Evolutionary conservation across 2,329 filamentous ascomycete genomes (phyloP), one percentile per base, ranked within the genome.

Genomic region (Pseudogymnoascus sp.): DNA sequence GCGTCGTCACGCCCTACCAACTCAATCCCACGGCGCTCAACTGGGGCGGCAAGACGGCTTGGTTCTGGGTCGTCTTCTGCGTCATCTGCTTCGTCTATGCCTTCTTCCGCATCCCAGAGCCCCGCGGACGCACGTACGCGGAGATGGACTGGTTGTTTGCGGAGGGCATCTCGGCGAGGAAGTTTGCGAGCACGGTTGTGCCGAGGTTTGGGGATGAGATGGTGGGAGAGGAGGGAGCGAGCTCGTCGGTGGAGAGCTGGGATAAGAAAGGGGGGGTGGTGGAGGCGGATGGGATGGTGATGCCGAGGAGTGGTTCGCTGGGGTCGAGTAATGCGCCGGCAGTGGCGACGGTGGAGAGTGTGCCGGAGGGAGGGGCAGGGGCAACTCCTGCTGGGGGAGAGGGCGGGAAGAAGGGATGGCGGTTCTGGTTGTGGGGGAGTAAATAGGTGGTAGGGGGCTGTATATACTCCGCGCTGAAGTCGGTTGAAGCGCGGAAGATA

Each of bases 111-210:
- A 79, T 92, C 0, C 90, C 90, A 0, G 90, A 95, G 72, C 90
- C 90, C 0, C 79, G 78, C 4, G 91, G 88, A 6, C 84, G 90
- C 52, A 89, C 89, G 0, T 96, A 92, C 70, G 91, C 89, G 4
- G 91, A 96, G 75, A 77, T 96, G 62, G 90, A 96, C 72, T 70
- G 94, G 61, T 79, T 96, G 55, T 96, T 96, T 70, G 89, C 94
- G 75, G 80, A 83, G 65, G 77, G 80, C 3, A 76, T 92, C 18
- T 81, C 82, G 65, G 90, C 91, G 5, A 80, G 90, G 68, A 87
- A 92, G 69, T 95, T 95, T 72, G 82, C 84, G 7, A 36, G 42
- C 6, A 61, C 60, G 48, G 42, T 59, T 1, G 59, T 62, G 1
- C 58, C 58, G 0, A 25, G 36, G 4, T 59, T 59, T 59, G 58